These are phyloP conservation scores for Venturia carpophila DNA, from an alignment of 2,329 filamentous ascomycete genomes.

Conservation along the genomic window DNA sequence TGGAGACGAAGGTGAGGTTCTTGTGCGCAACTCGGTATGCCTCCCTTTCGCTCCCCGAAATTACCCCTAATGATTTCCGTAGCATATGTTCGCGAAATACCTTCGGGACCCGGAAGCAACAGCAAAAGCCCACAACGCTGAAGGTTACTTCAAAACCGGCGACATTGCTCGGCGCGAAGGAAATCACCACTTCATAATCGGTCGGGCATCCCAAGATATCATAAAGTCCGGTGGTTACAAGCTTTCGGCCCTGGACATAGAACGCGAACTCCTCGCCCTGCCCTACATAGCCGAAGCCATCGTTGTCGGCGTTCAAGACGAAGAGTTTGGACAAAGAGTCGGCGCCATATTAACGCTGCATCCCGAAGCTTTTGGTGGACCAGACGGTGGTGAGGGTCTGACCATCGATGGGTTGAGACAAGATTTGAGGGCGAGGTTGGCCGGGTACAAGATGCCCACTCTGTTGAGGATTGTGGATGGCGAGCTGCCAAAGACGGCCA, in stretches of 20 bases:
- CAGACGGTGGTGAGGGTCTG: conserved; percentile 21
- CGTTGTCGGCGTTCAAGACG: conserved; percentile 46
- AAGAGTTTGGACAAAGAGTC: conserved; percentile 49
- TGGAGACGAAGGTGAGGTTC: conserved; percentile 43
- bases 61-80: conserved; percentile 9
- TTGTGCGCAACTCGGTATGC: conserved; percentile 31
- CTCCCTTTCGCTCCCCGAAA: background rate
- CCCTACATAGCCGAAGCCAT: conserved; percentile 45
- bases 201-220: conserved; percentile 45
- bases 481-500: conserved; percentile 42
- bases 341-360: conserved; percentile 44
- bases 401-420: conserved; percentile 36
- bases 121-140: conserved; percentile 37
- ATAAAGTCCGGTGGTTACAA: conserved; percentile 52
- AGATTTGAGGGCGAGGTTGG: conserved; percentile 39
- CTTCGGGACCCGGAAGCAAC: conserved; percentile 38
- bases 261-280: conserved; percentile 44
- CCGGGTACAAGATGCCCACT: conserved; percentile 44
- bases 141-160: conserved; percentile 45
- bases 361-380: conserved; percentile 22
- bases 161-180: conserved; percentile 36
- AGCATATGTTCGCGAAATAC: conserved; percentile 37
- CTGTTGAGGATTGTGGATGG: conserved; percentile 37
- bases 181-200: conserved; percentile 46
- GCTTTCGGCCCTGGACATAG: conserved; percentile 48